Base-by-base conservation (phyloP, 225 moss, liverwort and hornwort species). In the Asterella californica region DNA sequence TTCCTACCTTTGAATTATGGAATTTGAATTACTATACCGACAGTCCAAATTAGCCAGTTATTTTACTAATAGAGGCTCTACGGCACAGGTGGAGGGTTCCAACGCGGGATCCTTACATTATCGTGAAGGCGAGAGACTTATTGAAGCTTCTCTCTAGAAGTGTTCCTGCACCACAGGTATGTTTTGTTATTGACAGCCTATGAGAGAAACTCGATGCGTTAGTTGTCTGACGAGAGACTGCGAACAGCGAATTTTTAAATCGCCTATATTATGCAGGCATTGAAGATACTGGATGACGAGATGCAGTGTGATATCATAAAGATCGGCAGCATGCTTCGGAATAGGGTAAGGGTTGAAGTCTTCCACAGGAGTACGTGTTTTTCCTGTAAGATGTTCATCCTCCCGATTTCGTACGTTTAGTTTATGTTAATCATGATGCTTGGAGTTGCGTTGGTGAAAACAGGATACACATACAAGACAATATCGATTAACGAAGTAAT, bases 251-350 rank as follows among this genome's bases (percentile, higher is more conserved):
- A 24, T 57, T 42, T 42, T 42, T 64, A 27, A 64, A 8, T 64
- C 29, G 6, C 27, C 10, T 19, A 15, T 69, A 19, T 38, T 19
- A 53, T 79, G 78, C 88, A 99, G 97, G 97, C 97, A 68, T 81
- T 99, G 30, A 99, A 99, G 81, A 89, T 99, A 60, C 79, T 99
- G 83, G 92, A 93, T 47, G 97, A 99, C 81, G 93, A 93, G 47
- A 95, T 91, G 94, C 94, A 99, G 70, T 99, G 97, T 80, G 97
- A 99, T 81, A 92, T 99, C 54, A 91, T 99, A 66, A 99, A 99
- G 78, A 92, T 93, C 83, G 96, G 96, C 61, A 95, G 85, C 67
- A 78, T 99, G 10, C 88, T 95, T 46, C 91, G 94, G 15, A 99
- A 95, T 70, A 99, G 92, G 95, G 97, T 99, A 75, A 9, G 48